A percentile compares a stretch with the other conserved stretches of the same genome.
These are phyloP conservation scores for Xerocomus potaroensis DNA, from an alignment of 768 basidiomycete species.

Conservation along the genomic window DNA sequence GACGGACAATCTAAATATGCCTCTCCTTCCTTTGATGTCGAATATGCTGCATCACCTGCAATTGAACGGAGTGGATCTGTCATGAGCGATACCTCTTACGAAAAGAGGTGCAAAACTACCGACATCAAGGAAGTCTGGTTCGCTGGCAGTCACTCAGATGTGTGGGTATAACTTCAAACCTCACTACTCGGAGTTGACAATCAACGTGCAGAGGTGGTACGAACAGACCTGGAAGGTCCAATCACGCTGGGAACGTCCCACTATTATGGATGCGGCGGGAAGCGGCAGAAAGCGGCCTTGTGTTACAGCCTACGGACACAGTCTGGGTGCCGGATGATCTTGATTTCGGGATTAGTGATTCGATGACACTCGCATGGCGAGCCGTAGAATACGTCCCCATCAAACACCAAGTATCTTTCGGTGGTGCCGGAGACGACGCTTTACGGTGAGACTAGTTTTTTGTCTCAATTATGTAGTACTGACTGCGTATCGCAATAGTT, in stretches of 20 bases:
- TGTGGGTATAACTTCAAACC: conserved; percentile 13
- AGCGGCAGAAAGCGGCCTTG: conserved; percentile 24
- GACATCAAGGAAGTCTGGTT: conserved; percentile 57
- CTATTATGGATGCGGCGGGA: conserved; percentile 34
- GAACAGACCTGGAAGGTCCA: conserved; percentile 14
- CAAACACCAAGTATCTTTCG: conserved; percentile 22
- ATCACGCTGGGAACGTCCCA: conserved; percentile 23
- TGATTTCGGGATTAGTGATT: conserved; percentile 19
- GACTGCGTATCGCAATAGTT: conserved; percentile 5
- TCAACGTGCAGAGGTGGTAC: conserved; percentile 16
- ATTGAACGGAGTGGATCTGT: background rate
- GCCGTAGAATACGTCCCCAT: conserved; percentile 22
- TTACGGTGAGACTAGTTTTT: conserved; percentile 10
- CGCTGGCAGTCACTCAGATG: conserved; percentile 41
- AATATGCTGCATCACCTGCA: background rate
- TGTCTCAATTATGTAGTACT: background rate
- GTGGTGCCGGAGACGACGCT: conserved; percentile 14
- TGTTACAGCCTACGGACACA: conserved; percentile 20
- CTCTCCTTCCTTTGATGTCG: background rate
- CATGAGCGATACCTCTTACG: background rate
- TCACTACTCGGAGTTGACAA: background rate
- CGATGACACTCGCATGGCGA: conserved; percentile 16
- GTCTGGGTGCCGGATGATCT: conserved; percentile 27
- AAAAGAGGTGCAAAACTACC: background rate
- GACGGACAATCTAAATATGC: conserved; percentile 6